Evolutionary conservation across 805 yeast genomes (phyloP), one percentile per base, ranked within the genome.

Genomic region (Lachancea lanzarotensis): DNA sequence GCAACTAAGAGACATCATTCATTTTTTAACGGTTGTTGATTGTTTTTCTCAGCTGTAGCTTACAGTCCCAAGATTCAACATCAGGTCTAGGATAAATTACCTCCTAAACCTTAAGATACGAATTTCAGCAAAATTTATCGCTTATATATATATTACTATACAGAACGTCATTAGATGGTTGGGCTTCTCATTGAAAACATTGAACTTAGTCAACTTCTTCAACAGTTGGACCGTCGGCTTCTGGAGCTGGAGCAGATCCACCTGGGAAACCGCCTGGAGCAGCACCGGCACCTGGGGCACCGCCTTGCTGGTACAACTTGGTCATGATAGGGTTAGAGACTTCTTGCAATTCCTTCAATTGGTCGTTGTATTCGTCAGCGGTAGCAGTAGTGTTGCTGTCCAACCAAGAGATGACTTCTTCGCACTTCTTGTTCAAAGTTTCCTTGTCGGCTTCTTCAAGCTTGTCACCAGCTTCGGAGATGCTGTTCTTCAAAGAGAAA

Each of bases 251-350:
- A 55, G 82, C 80, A 63, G 76, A 75, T 52, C 76, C 82, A 57
- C 79, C 80, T 62, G 81, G 81, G 68, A 74, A 80, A 59, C 80
- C 85, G 61, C 70, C 78, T 67, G 73, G 71, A 59, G 75, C 69
- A 60, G 78, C 88, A 62, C 88, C 89, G 59, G 84, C 84, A 52
- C 74, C 74, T 60, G 81, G 81, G 68, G 87, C 95, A 74, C 95
- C 96, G 53, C 69, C 71, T 57, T 82, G 89, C 72, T 85, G 91
- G 82, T 91, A 91, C 79, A 93, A 86, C 80, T 89, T 88, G 68
- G 89, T 78, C 84, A 90, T 84, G 75, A 90, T 87, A 72, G 97
- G 97, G 83, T 90, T 90, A 60, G 96, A 95, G 73, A 84, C 76
- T 60, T 82, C 88, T 78, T 91, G 97, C 68, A 90, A 85, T 72